Percentiles rank a stretch among this genome's conserved stretches.
Evolutionary conservation across 192 early-diverging fungal genomes (phyloP).

Genomic region (Rhizophlyctis rosea): DNA sequence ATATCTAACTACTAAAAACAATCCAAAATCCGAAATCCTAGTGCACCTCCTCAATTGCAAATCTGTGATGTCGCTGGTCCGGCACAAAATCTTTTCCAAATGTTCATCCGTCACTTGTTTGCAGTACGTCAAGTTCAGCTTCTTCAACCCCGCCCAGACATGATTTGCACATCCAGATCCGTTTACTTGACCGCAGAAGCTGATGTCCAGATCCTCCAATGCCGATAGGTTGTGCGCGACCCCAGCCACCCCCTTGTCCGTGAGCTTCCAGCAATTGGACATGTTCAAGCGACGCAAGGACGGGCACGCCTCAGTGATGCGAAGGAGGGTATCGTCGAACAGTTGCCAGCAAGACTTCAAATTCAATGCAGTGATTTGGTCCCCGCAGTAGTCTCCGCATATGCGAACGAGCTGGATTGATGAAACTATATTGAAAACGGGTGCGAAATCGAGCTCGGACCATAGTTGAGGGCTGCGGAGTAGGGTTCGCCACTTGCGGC

Average conservation of each 20-base stretch:
- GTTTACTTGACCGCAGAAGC: constrained; percentile 51
- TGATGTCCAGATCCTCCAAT: constrained; percentile 37
- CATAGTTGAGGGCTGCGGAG: constrained; percentile 35
- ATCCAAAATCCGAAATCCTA: constrained; percentile 45
- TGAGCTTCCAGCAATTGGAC: constrained; percentile 56
- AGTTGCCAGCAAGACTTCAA: constrained; percentile 43
- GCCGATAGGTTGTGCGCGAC: constrained; percentile 23
- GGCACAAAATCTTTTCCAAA: constrained; percentile 42
- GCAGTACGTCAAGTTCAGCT: constrained; percentile 48
- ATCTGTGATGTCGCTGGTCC: constrained; percentile 35
- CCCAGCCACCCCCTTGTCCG: constrained; percentile 40
- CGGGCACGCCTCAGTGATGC: constrained; percentile 35
- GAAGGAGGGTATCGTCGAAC: constrained; percentile 34
- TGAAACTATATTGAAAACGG: constrained; percentile 27
- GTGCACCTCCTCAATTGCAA: constrained; percentile 42
- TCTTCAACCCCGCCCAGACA: constrained; percentile 29
- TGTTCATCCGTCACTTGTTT: constrained; percentile 48
- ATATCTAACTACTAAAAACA: constrained; percentile 51
- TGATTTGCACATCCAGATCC: constrained; percentile 45
- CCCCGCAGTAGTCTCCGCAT: no score
- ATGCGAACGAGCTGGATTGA: no score
- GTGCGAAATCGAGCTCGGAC: constrained; percentile 29
- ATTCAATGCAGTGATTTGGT: constrained; percentile 27
- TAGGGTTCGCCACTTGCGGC: constrained; percentile 32
- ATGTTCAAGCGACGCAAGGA: constrained; percentile 35